Evolutionary conservation across 192 early-diverging fungal genomes (phyloP).

Genomic region (Backusella tarrabulga): DNA sequence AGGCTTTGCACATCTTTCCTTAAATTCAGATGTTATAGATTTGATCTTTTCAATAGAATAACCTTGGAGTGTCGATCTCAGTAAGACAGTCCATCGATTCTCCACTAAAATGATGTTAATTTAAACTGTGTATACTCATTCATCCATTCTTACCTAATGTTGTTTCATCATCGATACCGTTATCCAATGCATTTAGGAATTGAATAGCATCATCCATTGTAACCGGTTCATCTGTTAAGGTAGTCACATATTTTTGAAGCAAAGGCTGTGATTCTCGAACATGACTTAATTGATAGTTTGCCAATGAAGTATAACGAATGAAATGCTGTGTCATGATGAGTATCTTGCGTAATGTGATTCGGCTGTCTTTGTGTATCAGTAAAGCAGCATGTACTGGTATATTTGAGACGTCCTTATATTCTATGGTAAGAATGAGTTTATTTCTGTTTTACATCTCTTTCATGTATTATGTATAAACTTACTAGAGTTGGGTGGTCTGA

Average conservation of each 20-base stretch:
- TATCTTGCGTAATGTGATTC: conserved; percentile 16
- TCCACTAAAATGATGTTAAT: neutral
- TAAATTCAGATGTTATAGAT: conserved; percentile 11
- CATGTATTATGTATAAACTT: neutral
- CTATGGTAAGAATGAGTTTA: neutral
- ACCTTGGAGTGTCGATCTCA: neutral
- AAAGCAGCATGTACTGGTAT: conserved; percentile 23
- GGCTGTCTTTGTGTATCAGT: conserved; percentile 24
- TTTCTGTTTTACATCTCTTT: neutral
- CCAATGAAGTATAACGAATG: conserved; percentile 1
- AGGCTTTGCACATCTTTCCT: conserved; percentile 17
- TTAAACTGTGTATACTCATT: too few species aligned
- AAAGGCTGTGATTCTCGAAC: conserved; percentile 16
- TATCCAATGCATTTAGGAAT: conserved; percentile 23
- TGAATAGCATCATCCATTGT: conserved; percentile 20
- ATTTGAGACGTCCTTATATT: conserved; percentile 9
- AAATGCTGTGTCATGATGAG: conserved; percentile 27
- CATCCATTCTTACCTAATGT: neutral
- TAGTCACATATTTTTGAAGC: conserved; percentile 10
- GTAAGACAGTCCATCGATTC: conserved; percentile 6
- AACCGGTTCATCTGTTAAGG: conserved; percentile 16
- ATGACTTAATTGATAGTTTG: conserved; percentile 8
- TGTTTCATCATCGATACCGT: neutral
- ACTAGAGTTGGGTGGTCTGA: conserved; percentile 19
- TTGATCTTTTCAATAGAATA: neutral